Evolutionary conservation across 2,329 filamentous ascomycete species (phyloP).

Genomic region (Annulohypoxylon truncatum): DNA sequence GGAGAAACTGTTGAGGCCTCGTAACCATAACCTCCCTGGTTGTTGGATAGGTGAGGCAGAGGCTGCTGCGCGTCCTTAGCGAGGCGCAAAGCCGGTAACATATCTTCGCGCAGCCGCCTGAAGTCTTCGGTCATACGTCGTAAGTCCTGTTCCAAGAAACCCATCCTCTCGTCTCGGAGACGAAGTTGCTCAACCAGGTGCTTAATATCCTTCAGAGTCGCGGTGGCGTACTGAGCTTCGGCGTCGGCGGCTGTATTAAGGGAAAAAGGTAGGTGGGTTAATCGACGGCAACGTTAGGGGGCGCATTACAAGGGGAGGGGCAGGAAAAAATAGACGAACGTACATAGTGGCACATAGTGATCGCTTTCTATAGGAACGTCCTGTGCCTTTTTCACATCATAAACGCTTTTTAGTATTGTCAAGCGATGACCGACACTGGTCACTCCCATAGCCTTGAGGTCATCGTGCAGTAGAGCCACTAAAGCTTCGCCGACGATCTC

Average conservation of each 20-base stretch:
- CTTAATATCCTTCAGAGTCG: constrained; percentile 92
- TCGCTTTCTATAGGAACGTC: constrained; percentile 91
- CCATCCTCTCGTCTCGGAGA: constrained; percentile 90
- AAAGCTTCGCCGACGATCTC: constrained; percentile 93
- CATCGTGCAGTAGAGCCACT: constrained; percentile 88
- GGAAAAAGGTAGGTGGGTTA: constrained; percentile 16
- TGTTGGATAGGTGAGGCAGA: constrained; percentile 68
- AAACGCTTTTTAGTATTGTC: constrained; percentile 94
- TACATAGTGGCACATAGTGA: constrained; percentile 93
- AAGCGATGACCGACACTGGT: constrained; percentile 92
- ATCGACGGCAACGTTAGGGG: neutral
- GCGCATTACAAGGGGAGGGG: neutral
- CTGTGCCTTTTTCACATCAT: constrained; percentile 94
- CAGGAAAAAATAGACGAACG: constrained; percentile 51
- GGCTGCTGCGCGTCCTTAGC: constrained; percentile 93
- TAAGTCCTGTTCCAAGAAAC: constrained; percentile 83
- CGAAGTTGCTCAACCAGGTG: constrained; percentile 90
- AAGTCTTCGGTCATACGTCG: constrained; percentile 89
- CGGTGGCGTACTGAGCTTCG: constrained; percentile 84
- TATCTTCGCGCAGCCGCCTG: constrained; percentile 86
- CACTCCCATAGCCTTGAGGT: constrained; percentile 95
- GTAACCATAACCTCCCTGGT: constrained; percentile 61
- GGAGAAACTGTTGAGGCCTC: constrained; percentile 65
- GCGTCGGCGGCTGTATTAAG: constrained; percentile 80
- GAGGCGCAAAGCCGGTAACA: constrained; percentile 88